A percentile compares a stretch with the other conserved stretches of the same genome.
Conservation (phyloP, 2,329 filamentous ascomycete genomes). For the Nectriaceae sp. region DNA sequence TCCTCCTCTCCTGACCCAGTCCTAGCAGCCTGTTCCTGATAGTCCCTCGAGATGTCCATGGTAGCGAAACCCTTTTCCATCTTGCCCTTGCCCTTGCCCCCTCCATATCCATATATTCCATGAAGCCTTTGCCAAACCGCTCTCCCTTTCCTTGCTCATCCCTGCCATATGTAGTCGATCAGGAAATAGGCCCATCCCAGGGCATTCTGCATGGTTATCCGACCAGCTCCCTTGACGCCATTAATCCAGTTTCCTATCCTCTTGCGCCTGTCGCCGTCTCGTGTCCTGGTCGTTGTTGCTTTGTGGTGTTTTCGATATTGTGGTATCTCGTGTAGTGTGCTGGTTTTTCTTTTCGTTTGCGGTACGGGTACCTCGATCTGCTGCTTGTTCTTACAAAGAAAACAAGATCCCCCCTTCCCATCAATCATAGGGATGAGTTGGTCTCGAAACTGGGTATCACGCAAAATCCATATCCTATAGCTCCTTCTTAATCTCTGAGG, state of each 20-base stretch:
- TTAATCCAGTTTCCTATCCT: slow-evolving; percentile 15
- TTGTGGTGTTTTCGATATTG: slow-evolving; percentile 13
- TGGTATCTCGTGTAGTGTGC: slow-evolving; percentile 11
- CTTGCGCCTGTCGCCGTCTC: slow-evolving; percentile 17
- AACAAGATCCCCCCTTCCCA: slow-evolving; percentile 1
- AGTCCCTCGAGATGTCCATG: slow-evolving; percentile 9
- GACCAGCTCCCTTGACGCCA: slow-evolving; percentile 21
- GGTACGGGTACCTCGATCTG: neutral
- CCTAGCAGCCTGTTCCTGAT: slow-evolving; percentile 11
- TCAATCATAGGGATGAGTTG: slow-evolving; percentile 8
- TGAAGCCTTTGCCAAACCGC: slow-evolving; percentile 6
- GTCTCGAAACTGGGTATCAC: slow-evolving; percentile 12
- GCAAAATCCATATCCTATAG: slow-evolving; percentile 11
- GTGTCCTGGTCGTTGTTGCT: slow-evolving; percentile 15
- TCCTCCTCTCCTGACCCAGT: no score
- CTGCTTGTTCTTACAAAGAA: slow-evolving; percentile 2
- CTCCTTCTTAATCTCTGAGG: slow-evolving; percentile 24
- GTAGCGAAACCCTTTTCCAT: slow-evolving; percentile 18
- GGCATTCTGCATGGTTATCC: neutral
- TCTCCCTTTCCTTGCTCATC: slow-evolving; percentile 6
- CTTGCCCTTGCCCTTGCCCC: slow-evolving; percentile 18
- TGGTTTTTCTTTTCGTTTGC: no score
- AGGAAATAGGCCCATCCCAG: slow-evolving; percentile 9
- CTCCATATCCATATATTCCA: no score
- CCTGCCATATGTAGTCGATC: slow-evolving; percentile 8